These are phyloP conservation scores for Pestalotiopsis sp. DNA, from an alignment of 2,329 filamentous ascomycete genomes.

Conservation along the genomic window DNA sequence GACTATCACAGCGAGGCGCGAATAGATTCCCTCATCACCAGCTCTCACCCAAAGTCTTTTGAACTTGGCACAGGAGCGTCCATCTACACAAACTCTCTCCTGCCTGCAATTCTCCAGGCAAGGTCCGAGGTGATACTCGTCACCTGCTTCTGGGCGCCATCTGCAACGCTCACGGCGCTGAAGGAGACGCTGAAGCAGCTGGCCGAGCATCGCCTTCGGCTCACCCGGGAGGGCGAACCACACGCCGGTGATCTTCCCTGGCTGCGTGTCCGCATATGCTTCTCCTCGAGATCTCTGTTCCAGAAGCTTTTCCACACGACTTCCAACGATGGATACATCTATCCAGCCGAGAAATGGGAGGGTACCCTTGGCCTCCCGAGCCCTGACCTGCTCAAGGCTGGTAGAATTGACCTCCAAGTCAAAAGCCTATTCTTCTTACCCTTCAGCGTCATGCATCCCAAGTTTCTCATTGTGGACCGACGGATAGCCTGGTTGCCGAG, in stretches of 20 bases:
- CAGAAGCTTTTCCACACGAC: slow-evolving; percentile 77
- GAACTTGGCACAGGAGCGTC: slow-evolving; percentile 60
- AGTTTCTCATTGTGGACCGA: slow-evolving; percentile 77
- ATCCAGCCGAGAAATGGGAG: slow-evolving; percentile 61
- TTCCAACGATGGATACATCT: slow-evolving; percentile 63
- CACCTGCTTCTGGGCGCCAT: slow-evolving; percentile 81
- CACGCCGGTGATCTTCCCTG: slow-evolving; percentile 21
- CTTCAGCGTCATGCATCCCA: slow-evolving; percentile 86
- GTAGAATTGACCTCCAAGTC: slow-evolving; percentile 67
- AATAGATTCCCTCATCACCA: slow-evolving; percentile 49
- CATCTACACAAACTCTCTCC: slow-evolving; percentile 56
- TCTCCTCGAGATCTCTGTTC: slow-evolving; percentile 72
- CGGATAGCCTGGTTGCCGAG: slow-evolving; percentile 70
- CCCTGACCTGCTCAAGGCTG: slow-evolving; percentile 50
- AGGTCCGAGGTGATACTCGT: slow-evolving; percentile 71
- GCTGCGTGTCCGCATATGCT: slow-evolving; percentile 71
- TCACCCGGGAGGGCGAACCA: slow-evolving; percentile 25
- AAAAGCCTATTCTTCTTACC: slow-evolving; percentile 81
- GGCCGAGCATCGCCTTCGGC: slow-evolving; percentile 48
- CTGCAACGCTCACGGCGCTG: slow-evolving; percentile 61
- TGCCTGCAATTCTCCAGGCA: slow-evolving; percentile 64
- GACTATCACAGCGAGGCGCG: slow-evolving; percentile 45
- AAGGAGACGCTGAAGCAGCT: slow-evolving; percentile 60
- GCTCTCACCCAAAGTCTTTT: slow-evolving; percentile 49
- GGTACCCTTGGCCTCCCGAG: slow-evolving; percentile 65